phyloP scores from a whole-genome alignment of 257 asterid species.

The Osmanthus fragrans region DNA sequence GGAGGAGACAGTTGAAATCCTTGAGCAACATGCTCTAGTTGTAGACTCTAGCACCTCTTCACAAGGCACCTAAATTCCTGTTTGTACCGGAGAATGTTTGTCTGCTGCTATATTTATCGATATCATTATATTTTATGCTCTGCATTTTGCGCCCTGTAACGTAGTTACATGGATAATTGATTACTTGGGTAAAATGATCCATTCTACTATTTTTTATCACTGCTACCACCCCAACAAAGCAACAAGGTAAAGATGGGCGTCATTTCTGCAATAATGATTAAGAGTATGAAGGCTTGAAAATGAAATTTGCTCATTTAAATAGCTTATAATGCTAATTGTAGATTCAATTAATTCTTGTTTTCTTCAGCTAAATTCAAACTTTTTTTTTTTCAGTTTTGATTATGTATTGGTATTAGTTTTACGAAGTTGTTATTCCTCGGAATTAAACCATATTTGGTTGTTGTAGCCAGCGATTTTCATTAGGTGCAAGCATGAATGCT shows the following conservation, averaged over 20 bases:
- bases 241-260: background rate
- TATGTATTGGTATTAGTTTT: too few relatives aligned
- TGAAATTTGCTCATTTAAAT: too few relatives aligned
- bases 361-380: too few relatives aligned
- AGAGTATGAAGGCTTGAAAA: background rate
- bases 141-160: background rate
- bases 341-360: background rate
- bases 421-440: too few relatives aligned
- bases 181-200: background rate
- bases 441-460: background rate
- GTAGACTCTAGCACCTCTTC: slow-evolving; percentile 39
- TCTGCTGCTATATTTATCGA: background rate
- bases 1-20: slow-evolving; percentile 63
- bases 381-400: too few relatives aligned
- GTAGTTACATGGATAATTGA: background rate
- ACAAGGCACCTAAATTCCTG: slow-evolving; percentile 14
- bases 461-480: too few relatives aligned
- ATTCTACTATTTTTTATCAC: background rate
- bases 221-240: background rate
- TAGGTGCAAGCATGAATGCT: background rate
- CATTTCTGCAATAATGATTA: background rate
- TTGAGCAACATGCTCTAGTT: slow-evolving; percentile 45
- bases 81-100: background rate
- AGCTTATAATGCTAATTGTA: background rate
- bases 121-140: background rate